Percentiles rank a stretch among this genome's conserved stretches.
phyloP scores from a whole-genome alignment of 116 monocot genomes.

The Iris pallida region DNA sequence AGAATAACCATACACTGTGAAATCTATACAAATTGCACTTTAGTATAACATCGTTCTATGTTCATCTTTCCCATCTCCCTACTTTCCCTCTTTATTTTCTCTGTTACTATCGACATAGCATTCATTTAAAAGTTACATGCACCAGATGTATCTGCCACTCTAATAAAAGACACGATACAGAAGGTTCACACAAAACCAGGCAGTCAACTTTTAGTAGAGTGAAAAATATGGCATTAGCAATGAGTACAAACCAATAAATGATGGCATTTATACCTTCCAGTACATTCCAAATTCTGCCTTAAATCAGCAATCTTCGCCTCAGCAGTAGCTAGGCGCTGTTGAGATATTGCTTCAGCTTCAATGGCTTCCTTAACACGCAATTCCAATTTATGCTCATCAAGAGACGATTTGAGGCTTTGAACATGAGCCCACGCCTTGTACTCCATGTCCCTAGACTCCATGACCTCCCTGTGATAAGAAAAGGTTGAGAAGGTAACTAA shows the following conservation, averaged over 20 bases:
- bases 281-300: slow-evolving; percentile 61
- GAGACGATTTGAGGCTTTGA: slow-evolving; percentile 68
- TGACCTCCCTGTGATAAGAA: slow-evolving; percentile 50
- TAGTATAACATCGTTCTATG: too few species aligned
- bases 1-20: too few species aligned
- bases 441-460: slow-evolving; percentile 61
- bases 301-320: slow-evolving; percentile 90
- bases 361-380: slow-evolving; percentile 83
- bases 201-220: too few species aligned
- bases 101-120: too few species aligned
- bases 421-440: slow-evolving; percentile 71
- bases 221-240: too few species aligned
- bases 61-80: too few species aligned
- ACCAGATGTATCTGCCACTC: too few species aligned
- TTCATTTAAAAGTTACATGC: too few species aligned
- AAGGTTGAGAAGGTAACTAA: background rate
- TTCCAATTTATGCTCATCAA: slow-evolving; percentile 83
- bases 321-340: slow-evolving; percentile 70
- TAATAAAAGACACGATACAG: too few species aligned
- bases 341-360: slow-evolving; percentile 83
- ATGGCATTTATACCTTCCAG: slow-evolving; percentile 41
- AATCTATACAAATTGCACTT: too few species aligned
- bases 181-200: too few species aligned
- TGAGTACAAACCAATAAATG: background rate
- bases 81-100: too few species aligned